Evolutionary conservation across 73 alveolate species (phyloP).

Genomic region (Tetrahymena thermophila): DNA sequence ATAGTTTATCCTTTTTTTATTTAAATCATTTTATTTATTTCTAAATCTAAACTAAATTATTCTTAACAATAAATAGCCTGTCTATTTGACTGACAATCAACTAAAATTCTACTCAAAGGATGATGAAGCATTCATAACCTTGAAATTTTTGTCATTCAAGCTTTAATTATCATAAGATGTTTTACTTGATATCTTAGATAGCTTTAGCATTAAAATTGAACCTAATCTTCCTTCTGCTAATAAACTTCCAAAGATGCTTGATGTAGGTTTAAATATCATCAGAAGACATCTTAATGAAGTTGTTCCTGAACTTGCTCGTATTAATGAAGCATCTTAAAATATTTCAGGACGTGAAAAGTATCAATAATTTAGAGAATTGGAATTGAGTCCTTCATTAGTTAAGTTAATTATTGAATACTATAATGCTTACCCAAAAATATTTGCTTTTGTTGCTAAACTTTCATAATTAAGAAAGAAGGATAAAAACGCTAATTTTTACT

Average conservation of each 20-base stretch:
- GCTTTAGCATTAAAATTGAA: conserved; percentile 1
- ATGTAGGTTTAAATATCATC: conserved; percentile 26
- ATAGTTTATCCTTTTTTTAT: neutral
- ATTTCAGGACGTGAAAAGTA: conserved; percentile 14
- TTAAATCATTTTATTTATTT: no score
- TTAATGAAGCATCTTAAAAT: conserved; percentile 24
- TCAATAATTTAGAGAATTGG: conserved; percentile 11
- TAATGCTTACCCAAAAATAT: conserved; percentile 14
- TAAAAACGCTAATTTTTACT: conserved; percentile 6
- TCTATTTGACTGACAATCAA: neutral
- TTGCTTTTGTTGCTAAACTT: neutral
- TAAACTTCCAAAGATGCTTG: conserved; percentile 17
- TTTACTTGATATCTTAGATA: conserved; percentile 8
- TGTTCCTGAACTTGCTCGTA: conserved; percentile 37
- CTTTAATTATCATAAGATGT: neutral
- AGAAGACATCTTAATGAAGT: conserved; percentile 20
- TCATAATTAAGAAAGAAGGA: neutral
- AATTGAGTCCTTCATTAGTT: conserved; percentile 10
- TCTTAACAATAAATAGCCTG: neutral
- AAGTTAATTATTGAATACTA: neutral
- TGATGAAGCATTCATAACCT: neutral
- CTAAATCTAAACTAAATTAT: neutral
- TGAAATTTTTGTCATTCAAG: conserved; percentile 6
- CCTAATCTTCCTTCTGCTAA: neutral
- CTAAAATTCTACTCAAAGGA: neutral